Conservation (phyloP, 495 filamentous ascomycete genomes). For the Amniculicola lignicola region DNA sequence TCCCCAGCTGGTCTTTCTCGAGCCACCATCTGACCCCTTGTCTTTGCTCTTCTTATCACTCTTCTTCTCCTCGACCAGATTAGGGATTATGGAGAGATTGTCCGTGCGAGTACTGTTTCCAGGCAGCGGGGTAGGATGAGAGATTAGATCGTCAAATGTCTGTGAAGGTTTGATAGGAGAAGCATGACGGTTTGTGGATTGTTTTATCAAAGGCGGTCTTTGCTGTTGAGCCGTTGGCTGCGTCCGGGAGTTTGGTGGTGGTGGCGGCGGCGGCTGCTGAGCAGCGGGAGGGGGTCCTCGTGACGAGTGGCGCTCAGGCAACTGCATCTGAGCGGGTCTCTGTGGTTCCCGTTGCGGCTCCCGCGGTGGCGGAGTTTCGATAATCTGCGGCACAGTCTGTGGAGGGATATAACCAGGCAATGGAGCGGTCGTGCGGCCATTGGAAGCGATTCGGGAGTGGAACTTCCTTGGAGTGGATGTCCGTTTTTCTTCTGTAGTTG, state of each 20-base stretch:
- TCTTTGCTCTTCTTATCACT: constrained; percentile 58
- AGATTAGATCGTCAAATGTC: constrained; percentile 59
- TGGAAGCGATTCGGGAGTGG: constrained; percentile 44
- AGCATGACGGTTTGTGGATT: constrained; percentile 5
- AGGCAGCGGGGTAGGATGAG: constrained; percentile 63
- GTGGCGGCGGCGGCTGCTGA: constrained; percentile 2
- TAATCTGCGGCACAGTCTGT: constrained; percentile 39
- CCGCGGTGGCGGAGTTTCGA: constrained; percentile 43
- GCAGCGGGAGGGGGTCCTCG: constrained; percentile 19
- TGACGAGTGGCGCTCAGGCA: constrained; percentile 43
- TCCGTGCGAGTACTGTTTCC: constrained; percentile 72
- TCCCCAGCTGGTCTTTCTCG: constrained; percentile 79
- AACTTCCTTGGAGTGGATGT: constrained; percentile 34
- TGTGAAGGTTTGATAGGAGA: constrained; percentile 39
- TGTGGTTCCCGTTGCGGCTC: constrained; percentile 1
- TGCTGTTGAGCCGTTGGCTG: constrained; percentile 13
- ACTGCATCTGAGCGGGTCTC: constrained; percentile 12
- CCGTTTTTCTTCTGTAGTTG: constrained; percentile 13
- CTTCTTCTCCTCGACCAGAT: constrained; percentile 64
- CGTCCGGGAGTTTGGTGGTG: background rate
- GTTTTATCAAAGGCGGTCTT: constrained; percentile 11
- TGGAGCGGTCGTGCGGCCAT: constrained; percentile 44
- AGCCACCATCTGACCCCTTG: constrained; percentile 53
- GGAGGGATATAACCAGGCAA: constrained; percentile 39
- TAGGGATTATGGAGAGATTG: constrained; percentile 80